Evolutionary conservation across 768 basidiomycete genomes (phyloP).

Genomic region (Tephrocybe sp.): DNA sequence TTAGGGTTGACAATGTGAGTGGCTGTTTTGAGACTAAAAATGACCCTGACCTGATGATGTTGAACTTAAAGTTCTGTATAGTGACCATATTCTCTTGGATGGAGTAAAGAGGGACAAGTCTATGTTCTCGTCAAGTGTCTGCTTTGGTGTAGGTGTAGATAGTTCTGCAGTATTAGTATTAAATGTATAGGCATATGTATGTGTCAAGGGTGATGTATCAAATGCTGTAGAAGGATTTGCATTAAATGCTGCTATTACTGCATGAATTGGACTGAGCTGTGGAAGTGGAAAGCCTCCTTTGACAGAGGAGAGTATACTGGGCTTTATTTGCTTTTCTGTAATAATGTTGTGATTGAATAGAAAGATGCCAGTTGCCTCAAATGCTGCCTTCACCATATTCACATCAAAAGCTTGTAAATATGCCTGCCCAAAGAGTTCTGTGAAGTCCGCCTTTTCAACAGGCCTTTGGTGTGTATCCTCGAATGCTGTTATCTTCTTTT

Average conservation of each 20-base stretch:
- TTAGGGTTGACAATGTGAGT: conserved; percentile 9
- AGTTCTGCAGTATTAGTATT: neutral
- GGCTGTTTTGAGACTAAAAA: conserved; percentile 17
- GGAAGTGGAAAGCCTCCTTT: conserved; percentile 15
- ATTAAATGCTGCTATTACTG: conserved; percentile 15
- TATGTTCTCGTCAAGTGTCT: conserved; percentile 3
- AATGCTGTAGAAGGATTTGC: conserved; percentile 9
- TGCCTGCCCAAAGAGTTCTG: conserved; percentile 17
- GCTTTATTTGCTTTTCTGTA: conserved; percentile 20
- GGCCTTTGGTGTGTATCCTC: conserved; percentile 17
- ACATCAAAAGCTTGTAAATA: conserved; percentile 15
- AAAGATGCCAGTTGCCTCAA: conserved; percentile 20
- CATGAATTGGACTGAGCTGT: conserved; percentile 12
- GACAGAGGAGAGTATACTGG: conserved; percentile 20
- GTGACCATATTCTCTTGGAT: conserved; percentile 20
- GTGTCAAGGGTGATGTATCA: conserved; percentile 1
- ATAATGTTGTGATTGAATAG: conserved; percentile 23
- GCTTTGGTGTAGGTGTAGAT: neutral
- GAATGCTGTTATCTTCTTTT: conserved; percentile 19
- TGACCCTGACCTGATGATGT: conserved; percentile 21
- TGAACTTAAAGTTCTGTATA: conserved; percentile 12
- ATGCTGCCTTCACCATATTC: conserved; percentile 20
- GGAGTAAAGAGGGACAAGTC: conserved; percentile 21
- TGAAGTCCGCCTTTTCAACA: conserved; percentile 21
- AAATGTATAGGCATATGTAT: neutral